These are phyloP conservation scores for Heliocybe sulcata DNA, from an alignment of 1,284 basidiomycete genomes.

Conservation along the genomic window DNA sequence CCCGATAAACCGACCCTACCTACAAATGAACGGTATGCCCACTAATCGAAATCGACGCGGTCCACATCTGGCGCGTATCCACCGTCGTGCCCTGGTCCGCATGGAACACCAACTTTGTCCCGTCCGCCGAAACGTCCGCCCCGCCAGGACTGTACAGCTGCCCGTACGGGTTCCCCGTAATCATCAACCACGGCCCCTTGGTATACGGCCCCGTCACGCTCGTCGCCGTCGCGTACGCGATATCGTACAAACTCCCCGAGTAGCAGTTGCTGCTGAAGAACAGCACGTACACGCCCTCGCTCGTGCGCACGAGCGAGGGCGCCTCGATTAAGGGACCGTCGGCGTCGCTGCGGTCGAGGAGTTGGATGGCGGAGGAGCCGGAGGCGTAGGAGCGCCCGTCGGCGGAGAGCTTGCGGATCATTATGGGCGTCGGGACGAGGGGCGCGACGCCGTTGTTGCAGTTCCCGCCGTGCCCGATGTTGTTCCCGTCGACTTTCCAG, in stretches of 20 bases:
- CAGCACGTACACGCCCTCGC: constrained; percentile 9
- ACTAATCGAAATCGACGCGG: background rate
- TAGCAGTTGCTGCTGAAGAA: constrained; percentile 16
- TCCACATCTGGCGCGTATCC: background rate
- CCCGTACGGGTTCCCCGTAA: background rate
- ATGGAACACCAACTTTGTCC: constrained; percentile 1
- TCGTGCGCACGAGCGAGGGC: constrained; percentile 9
- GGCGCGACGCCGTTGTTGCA: constrained; percentile 13
- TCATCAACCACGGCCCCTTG: constrained; percentile 8
- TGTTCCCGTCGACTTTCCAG: constrained; percentile 17
- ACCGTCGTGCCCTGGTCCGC: background rate
- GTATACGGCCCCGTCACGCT: constrained; percentile 15
- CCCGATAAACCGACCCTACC: too few species aligned
- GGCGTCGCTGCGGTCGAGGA: constrained; percentile 10
- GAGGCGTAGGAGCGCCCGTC: constrained; percentile 11
- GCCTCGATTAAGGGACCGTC: constrained; percentile 18
- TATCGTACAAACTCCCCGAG: constrained; percentile 13
- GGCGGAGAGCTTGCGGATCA: constrained; percentile 12
- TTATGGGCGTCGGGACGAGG: constrained; percentile 14
- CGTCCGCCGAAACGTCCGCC: constrained; percentile 1
- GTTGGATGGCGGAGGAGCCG: constrained; percentile 9
- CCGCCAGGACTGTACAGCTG: constrained; percentile 2
- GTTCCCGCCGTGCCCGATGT: constrained; percentile 13
- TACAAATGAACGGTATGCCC: background rate
- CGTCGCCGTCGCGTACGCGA: constrained; percentile 14